These are phyloP conservation scores for Cicer yamashitae DNA, from an alignment of 306 rosid genomes.

Conservation along the genomic window DNA sequence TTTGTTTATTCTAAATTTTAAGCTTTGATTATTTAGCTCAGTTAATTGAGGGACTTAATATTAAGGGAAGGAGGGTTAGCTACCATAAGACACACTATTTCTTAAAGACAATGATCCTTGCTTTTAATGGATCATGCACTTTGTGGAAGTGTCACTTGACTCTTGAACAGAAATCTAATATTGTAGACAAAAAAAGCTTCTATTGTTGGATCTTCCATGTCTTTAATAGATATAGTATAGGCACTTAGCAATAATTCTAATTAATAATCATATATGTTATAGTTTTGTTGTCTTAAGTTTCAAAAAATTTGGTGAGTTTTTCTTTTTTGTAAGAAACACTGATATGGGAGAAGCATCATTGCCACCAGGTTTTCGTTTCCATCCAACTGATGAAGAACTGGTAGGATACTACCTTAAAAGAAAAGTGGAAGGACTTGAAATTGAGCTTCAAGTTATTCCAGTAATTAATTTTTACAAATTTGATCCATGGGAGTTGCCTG, in stretches of 20 bases:
- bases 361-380: constrained; percentile 94
- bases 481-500: constrained; percentile 97
- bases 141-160: constrained; percentile 61
- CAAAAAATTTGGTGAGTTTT: neutral
- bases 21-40: constrained; percentile 48
- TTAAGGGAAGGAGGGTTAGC: constrained; percentile 38
- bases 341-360: constrained; percentile 53
- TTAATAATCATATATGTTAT: neutral
- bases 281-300: constrained; percentile 22
- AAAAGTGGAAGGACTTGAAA: constrained; percentile 82
- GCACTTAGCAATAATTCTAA: constrained; percentile 49
- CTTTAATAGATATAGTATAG: constrained; percentile 60
- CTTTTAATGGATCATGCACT: constrained; percentile 50
- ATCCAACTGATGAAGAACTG: constrained; percentile 90
- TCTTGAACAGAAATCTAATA: constrained; percentile 52
- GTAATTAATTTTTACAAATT: constrained; percentile 84
- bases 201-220: constrained; percentile 88
- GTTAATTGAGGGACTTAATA: constrained; percentile 31
- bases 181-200: constrained; percentile 67
- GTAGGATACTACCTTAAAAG: constrained; percentile 86
- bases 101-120: constrained; percentile 73
- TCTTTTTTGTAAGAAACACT: neutral
- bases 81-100: constrained; percentile 42
- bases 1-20: constrained; percentile 38
- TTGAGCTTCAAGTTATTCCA: constrained; percentile 91